Evolutionary conservation across 192 early-diverging fungal species (phyloP).

Genomic region (Ambispora gerdemannii): DNA sequence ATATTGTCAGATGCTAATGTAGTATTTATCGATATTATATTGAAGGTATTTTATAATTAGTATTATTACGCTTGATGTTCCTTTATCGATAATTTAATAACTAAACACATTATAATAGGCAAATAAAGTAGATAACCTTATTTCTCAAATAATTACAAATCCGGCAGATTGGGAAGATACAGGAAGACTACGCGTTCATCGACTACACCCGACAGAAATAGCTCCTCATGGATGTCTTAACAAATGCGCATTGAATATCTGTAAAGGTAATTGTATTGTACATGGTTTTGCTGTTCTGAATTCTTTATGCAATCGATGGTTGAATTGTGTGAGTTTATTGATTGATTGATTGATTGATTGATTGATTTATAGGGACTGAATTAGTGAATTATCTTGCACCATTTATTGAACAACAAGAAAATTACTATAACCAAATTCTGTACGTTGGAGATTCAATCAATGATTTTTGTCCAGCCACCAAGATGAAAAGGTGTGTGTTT

Average conservation of each 20-base stretch:
- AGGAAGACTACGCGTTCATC: constrained; percentile 43
- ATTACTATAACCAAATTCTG: constrained; percentile 37
- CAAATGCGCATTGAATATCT: constrained; percentile 57
- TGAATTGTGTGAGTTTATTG: too few relatives aligned
- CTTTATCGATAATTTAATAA: background rate
- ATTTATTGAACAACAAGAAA: too few relatives aligned
- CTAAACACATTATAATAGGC: constrained; percentile 32
- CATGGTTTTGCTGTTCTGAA: too few relatives aligned
- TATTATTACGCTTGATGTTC: background rate
- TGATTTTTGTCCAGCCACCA: constrained; percentile 51
- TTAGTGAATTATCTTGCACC: constrained; percentile 10
- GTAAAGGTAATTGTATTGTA: constrained; percentile 67
- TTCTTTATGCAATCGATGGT: too few relatives aligned
- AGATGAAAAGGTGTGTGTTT: constrained; percentile 30
- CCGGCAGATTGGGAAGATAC: constrained; percentile 46
- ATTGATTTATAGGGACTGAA: too few relatives aligned
- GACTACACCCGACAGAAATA: constrained; percentile 38
- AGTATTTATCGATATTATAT: constrained; percentile 56
- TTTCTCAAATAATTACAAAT: constrained; percentile 57
- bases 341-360: constrained; percentile 20
- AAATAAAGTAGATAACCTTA: constrained; percentile 43
- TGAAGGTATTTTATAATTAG: constrained; percentile 44
- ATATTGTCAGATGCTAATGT: constrained; percentile 66
- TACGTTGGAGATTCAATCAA: constrained; percentile 57
- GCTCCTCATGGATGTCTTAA: constrained; percentile 49